phyloP scores from a whole-genome alignment of 177 flowering plant genomes.

The Telopea speciosissima region DNA sequence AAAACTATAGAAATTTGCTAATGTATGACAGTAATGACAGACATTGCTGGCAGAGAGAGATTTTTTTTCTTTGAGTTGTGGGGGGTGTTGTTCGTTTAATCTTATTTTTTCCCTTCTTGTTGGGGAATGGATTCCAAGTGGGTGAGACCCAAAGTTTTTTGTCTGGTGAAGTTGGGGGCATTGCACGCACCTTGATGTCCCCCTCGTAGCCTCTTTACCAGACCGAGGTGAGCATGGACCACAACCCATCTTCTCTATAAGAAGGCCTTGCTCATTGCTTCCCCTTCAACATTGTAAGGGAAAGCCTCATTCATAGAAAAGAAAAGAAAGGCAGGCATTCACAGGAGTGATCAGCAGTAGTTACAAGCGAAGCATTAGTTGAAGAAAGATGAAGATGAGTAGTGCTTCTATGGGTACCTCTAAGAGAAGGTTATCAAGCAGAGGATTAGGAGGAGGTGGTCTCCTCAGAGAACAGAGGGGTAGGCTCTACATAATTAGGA shows the following conservation, averaged over 20 bases:
- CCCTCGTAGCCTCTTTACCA: constrained; percentile 29
- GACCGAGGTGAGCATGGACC: constrained; percentile 33
- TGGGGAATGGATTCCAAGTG: constrained; percentile 19
- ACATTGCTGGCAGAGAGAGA: constrained; percentile 6
- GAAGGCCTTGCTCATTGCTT: neutral
- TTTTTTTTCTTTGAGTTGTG: too few relatives aligned
- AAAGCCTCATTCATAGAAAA: neutral
- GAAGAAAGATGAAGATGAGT: constrained; percentile 37
- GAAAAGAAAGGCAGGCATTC: constrained; percentile 17
- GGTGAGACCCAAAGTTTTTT: neutral
- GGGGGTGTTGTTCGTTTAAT: neutral
- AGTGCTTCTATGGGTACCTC: constrained; percentile 29
- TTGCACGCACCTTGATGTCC: constrained; percentile 36
- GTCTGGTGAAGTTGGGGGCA: constrained; percentile 44
- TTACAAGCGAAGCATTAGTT: neutral
- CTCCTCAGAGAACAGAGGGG: constrained; percentile 56
- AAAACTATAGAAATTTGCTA: neutral
- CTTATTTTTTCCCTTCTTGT: constrained; percentile 1
- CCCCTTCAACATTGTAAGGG: neutral
- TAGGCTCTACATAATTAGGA: constrained; percentile 58
- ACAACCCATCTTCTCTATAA: constrained; percentile 26
- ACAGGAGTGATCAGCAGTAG: neutral
- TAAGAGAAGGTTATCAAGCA: constrained; percentile 44
- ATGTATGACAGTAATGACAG: constrained; percentile 12
- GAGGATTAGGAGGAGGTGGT: constrained; percentile 45